phyloP scores from a whole-genome alignment of 139 green algal genomes.

The Volvox reticuliferus region DNA sequence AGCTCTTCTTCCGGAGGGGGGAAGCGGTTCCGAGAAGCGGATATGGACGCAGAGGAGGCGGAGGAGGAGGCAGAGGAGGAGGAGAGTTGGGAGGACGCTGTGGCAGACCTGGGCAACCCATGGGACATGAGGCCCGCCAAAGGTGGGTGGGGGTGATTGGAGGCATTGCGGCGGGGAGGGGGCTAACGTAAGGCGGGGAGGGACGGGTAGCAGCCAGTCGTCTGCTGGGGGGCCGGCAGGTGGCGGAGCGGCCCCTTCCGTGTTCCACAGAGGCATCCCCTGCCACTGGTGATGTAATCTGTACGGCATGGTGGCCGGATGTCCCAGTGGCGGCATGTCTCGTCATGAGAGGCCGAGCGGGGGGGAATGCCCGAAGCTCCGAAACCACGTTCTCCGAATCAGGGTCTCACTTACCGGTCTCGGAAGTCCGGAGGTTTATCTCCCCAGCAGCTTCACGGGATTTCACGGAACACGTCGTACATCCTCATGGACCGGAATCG shows the following conservation, averaged over 20 bases:
- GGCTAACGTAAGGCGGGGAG: background rate
- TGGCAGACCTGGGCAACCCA: slow-evolving; percentile 42
- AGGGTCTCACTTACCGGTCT: too few species aligned
- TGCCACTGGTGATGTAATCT: background rate
- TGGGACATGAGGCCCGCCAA: slow-evolving; percentile 16
- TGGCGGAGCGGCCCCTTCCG: background rate
- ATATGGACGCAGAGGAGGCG: background rate
- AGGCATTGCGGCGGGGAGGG: background rate
- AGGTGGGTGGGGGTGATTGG: background rate
- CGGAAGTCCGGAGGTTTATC: too few species aligned
- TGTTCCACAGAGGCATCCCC: background rate
- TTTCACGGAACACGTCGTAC: too few species aligned
- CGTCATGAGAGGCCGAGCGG: too few species aligned
- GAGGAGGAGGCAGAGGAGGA: slow-evolving; percentile 14
- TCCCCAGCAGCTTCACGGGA: too few species aligned
- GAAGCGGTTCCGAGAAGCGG: background rate
- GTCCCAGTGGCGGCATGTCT: too few species aligned
- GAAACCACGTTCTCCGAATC: too few species aligned
- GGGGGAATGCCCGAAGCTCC: too few species aligned
- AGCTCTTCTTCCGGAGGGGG: background rate
- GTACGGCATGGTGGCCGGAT: too few species aligned
- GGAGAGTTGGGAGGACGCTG: slow-evolving; percentile 29
- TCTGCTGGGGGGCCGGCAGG: background rate
- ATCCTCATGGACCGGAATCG: too few species aligned
- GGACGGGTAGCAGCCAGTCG: background rate